phyloP scores from a whole-genome alignment of 345 rosid species.

The Bruguiera sexangula region DNA sequence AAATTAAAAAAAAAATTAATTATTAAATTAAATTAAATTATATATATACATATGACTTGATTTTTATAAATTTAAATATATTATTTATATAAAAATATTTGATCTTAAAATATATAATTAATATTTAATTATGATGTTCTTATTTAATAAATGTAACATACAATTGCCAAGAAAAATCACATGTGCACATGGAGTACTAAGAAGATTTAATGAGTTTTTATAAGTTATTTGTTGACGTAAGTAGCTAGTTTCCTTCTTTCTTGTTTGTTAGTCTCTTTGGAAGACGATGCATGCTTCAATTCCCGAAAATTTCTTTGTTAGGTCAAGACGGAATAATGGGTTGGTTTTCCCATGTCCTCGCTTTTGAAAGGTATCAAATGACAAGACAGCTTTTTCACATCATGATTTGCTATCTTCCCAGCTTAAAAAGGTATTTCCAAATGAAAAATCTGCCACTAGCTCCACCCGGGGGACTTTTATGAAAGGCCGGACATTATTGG shows the following conservation, averaged over 20 bases:
- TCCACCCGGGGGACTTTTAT: conserved; percentile 83
- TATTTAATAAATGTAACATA: too few relatives aligned
- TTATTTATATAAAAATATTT: too few relatives aligned
- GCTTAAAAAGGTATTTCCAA: conserved; percentile 72
- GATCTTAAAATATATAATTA: too few relatives aligned
- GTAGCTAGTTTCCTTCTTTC: conserved; percentile 21
- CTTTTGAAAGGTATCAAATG: conserved; percentile 6
- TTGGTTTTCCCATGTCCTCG: not conserved
- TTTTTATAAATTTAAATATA: too few relatives aligned
- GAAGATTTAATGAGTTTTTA: conserved; percentile 93
- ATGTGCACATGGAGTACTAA: conserved; percentile 55
- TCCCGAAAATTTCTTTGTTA: too few relatives aligned
- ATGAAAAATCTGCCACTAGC: conserved; percentile 67
- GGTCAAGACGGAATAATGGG: too few relatives aligned
- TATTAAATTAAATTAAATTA: too few relatives aligned
- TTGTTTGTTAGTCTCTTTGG: not conserved
- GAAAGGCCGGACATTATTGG: conserved; percentile 83
- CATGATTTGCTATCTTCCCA: conserved; percentile 35
- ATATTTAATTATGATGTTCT: too few relatives aligned
- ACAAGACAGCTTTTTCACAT: not conserved
- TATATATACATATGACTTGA: too few relatives aligned
- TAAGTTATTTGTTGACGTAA: conserved; percentile 74
- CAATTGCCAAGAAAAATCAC: conserved; percentile 66
- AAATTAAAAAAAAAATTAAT: too few relatives aligned
- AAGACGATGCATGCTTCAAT: too few relatives aligned